Evolutionary conservation across 441 rosid genomes (phyloP).

Genomic region (Gossypium gossypioides): DNA sequence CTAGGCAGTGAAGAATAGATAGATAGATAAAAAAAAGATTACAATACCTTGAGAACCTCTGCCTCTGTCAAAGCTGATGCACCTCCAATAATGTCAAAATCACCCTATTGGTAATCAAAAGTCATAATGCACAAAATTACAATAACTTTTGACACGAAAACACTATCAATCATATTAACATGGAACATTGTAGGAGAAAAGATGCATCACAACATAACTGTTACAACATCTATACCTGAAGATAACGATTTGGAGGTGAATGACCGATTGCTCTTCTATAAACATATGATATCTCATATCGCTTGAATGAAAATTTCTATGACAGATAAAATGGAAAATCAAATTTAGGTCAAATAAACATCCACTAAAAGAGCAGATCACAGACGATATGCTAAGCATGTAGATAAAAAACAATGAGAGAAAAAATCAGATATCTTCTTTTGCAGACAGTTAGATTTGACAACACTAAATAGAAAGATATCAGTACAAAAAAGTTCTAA

Average conservation of each 20-base stretch:
- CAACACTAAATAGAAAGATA: background rate
- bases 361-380: constrained; percentile 1
- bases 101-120: constrained; percentile 50
- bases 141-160: background rate
- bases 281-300: constrained; percentile 74
- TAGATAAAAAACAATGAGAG: background rate
- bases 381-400: background rate
- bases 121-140: constrained; percentile 5
- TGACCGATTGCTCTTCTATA: constrained; percentile 88
- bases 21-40: background rate
- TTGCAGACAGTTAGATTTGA: background rate
- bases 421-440: background rate
- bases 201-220: background rate
- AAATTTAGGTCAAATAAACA: constrained; percentile 5
- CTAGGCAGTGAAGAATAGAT: background rate
- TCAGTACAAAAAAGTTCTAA: background rate
- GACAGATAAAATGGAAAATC: constrained; percentile 12
- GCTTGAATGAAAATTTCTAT: constrained; percentile 80
- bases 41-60: constrained; percentile 74
- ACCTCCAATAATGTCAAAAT: constrained; percentile 92
- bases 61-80: constrained; percentile 78
- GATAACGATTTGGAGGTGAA: constrained; percentile 86
- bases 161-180: background rate
- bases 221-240: constrained; percentile 45
- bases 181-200: background rate